These are phyloP conservation scores for Umbelopsis sp. DNA, from an alignment of 192 early-diverging fungal species.

Conservation along the genomic window DNA sequence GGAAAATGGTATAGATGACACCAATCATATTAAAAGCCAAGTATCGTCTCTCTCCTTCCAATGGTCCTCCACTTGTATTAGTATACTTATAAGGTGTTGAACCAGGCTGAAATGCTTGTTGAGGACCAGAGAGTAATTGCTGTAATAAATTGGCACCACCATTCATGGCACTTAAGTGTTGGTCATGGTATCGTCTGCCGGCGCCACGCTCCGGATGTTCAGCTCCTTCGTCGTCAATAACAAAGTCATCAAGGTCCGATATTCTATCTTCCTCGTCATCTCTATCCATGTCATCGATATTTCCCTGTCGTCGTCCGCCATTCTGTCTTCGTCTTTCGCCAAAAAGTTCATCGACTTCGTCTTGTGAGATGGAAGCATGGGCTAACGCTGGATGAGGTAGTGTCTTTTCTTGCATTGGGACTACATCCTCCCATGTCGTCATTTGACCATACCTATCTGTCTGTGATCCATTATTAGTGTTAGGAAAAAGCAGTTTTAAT, in stretches of 20 bases:
- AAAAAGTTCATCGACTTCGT: constrained; percentile 30
- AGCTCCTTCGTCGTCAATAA: constrained; percentile 85
- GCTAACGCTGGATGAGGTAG: constrained; percentile 22
- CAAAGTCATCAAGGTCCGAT: constrained; percentile 79
- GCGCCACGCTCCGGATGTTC: constrained; percentile 59
- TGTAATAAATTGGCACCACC: not conserved
- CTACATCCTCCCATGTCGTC: constrained; percentile 58
- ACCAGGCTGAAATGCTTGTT: constrained; percentile 85
- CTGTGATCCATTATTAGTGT: constrained; percentile 12
- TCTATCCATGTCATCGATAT: constrained; percentile 24
- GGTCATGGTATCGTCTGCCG: not conserved
- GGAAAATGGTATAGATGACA: constrained; percentile 69
- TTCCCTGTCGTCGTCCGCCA: constrained; percentile 26
- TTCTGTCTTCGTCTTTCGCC: not conserved
- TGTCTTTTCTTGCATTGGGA: constrained; percentile 45
- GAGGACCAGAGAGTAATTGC: constrained; percentile 19
- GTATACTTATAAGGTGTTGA: constrained; percentile 59
- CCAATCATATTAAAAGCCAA: constrained; percentile 89
- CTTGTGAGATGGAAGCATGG: not conserved
- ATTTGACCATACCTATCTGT: constrained; percentile 58
- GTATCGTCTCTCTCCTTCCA: constrained; percentile 52
- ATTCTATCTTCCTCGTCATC: constrained; percentile 41
- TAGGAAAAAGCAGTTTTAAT: not conserved
- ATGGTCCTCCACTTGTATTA: not conserved
- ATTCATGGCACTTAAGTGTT: too few relatives aligned